Evolutionary conservation across 2,329 filamentous ascomycete genomes (phyloP).

Genomic region (Fusarium pilosicola): DNA sequence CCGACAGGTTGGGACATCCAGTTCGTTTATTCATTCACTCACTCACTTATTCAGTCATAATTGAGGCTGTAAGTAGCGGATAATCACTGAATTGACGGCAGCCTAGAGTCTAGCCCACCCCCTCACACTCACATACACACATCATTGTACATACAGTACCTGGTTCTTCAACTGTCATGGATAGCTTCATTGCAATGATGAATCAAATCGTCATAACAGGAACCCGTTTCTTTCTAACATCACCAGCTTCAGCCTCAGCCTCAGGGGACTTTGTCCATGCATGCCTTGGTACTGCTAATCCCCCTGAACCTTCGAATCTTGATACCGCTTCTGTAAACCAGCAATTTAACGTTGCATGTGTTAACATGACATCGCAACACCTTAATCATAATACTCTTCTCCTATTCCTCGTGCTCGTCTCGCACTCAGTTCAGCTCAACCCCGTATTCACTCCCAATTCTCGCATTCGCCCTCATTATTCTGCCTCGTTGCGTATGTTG

Average conservation of each 20-base stretch:
- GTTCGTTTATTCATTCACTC: not conserved
- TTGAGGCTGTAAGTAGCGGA: constrained; percentile 30
- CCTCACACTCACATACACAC: not conserved
- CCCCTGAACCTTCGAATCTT: constrained; percentile 17
- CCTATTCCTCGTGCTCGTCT: not conserved
- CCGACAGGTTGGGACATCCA: constrained; percentile 30
- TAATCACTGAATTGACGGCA: not conserved
- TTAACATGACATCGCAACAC: constrained; percentile 7
- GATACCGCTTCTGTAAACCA: constrained; percentile 7
- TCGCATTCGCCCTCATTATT: not conserved
- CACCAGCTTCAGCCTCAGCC: constrained; percentile 9
- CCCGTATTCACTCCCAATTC: not conserved
- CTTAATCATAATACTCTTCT: not conserved
- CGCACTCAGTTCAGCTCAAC: not conserved
- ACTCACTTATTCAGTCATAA: not conserved
- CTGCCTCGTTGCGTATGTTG: constrained; percentile 3
- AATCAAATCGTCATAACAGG: not conserved
- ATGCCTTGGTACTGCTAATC: not conserved
- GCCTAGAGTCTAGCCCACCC: not conserved
- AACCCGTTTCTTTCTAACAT: not conserved
- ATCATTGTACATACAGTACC: not conserved
- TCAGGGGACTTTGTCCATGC: constrained; percentile 17
- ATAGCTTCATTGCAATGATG: not conserved
- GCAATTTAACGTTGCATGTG: constrained; percentile 4
- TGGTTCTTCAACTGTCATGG: not conserved